Evolutionary conservation across 306 rosid genomes (phyloP), one percentile per base, ranked within the genome.

Genomic region (Spatholobus suberectus): DNA sequence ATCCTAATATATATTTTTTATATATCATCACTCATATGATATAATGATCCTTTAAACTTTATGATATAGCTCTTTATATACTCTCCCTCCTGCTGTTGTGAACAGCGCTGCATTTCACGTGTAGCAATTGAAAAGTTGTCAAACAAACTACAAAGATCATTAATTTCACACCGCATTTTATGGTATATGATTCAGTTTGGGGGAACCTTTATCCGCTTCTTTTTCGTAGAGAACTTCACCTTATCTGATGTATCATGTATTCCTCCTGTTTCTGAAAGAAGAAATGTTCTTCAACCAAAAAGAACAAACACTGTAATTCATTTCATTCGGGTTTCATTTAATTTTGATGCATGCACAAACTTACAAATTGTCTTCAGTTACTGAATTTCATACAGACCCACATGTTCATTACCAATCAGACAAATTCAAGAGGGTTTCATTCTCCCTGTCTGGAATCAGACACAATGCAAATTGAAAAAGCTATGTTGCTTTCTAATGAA

Each of bases 341-440:
- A 77, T 40, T 35, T 18, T 49, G 75, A 78, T 38, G 83, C 62
- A 26, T 26, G 34, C 54, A 75, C 23, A 29, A 69, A 78, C 5
- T 12, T 13, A 73, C 43, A 73, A 59, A 58, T 47, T 81, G 55
- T 21, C 79, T 81, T 73, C 41, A 17, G 62, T 29, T 44, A 34
- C 55, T 35, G 55, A 63, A 73, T 63, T 81, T 66, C 18, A 44
- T 0, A 35, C 59, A 74, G 74, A 44, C 84, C 84, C 87, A 68
- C 88, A 61, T 85, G 87, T 66, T 49, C 27, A 29, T 18, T 35
- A 2, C 78, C 75, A 46, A 68, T 68, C 32, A 74, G 78, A 80
- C 84, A 80, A 13, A 27, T n/a, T 47, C 63, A 44, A 23, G 18
- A 49, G 38, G 35, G 2, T 58, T 80, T 37, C 23, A 29, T 32